Conservation (phyloP, 768 basidiomycete species). For the Termitomyces sp. region DNA sequence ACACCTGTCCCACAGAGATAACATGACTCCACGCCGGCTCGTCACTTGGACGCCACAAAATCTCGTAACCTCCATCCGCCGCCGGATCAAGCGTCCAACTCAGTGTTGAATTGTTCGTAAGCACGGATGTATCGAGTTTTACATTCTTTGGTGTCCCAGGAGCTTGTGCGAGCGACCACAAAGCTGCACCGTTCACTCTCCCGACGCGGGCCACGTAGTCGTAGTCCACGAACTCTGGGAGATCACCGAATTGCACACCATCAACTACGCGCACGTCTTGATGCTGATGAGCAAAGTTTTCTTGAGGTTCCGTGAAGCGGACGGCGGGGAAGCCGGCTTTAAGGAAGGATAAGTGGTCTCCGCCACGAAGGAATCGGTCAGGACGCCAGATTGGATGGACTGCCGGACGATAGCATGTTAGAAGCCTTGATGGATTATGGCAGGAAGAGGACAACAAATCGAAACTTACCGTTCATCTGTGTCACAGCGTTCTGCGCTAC, state of each 20-base stretch:
- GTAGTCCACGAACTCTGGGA: slow-evolving; percentile 52
- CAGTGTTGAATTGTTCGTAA: slow-evolving; percentile 56
- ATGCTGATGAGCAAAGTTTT: slow-evolving; percentile 59
- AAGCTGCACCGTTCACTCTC: slow-evolving; percentile 47
- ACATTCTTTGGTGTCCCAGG: slow-evolving; percentile 53
- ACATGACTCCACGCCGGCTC: slow-evolving; percentile 48
- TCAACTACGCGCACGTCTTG: slow-evolving; percentile 51
- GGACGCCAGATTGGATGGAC: slow-evolving; percentile 51
- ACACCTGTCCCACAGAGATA: slow-evolving; percentile 46
- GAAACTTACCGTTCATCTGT: slow-evolving; percentile 44
- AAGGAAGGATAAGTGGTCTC: slow-evolving; percentile 53
- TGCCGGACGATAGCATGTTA: slow-evolving; percentile 17
- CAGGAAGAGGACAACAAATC: background rate
- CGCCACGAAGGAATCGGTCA: slow-evolving; percentile 56
- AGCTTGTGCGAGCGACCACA: slow-evolving; percentile 57
- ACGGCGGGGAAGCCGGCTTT: slow-evolving; percentile 49
- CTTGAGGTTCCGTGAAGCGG: slow-evolving; percentile 56
- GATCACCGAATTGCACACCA: slow-evolving; percentile 56
- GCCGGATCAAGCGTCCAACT: slow-evolving; percentile 40
- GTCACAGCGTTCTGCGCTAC: slow-evolving; percentile 48
- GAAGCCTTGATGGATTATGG: background rate
- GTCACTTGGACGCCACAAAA: slow-evolving; percentile 50
- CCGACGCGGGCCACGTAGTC: slow-evolving; percentile 51
- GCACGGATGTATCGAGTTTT: slow-evolving; percentile 41
- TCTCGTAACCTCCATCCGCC: slow-evolving; percentile 46